phyloP scores from a whole-genome alignment of 176 grass and related monocot genomes.

The Panicum miliaceum region DNA sequence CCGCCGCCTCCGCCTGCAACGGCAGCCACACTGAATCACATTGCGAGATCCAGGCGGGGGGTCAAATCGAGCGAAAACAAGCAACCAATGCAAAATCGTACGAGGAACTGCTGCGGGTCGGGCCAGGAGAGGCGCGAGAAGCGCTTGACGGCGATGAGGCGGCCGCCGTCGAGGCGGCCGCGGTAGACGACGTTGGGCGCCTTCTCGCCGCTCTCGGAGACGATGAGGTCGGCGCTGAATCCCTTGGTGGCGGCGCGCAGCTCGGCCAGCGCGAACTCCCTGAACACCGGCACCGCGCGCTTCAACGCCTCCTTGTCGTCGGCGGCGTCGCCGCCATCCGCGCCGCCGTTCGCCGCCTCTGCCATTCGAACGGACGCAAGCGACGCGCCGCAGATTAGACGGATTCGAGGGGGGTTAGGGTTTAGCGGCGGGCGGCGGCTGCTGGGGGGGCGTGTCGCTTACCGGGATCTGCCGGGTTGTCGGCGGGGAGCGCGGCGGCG shows the following conservation, averaged over 20 bases:
- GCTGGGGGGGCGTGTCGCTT: slow-evolving; percentile 22
- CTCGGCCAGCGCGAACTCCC: slow-evolving; percentile 88
- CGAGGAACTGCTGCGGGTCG: slow-evolving; percentile 97
- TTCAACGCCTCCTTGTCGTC: slow-evolving; percentile 71
- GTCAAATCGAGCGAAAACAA: background rate
- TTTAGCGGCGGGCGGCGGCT: slow-evolving; percentile 29
- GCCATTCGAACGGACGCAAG: background rate
- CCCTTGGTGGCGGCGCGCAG: slow-evolving; percentile 92
- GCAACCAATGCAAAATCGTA: slow-evolving; percentile 28
- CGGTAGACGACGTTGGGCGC: slow-evolving; percentile 97
- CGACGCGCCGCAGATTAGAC: slow-evolving; percentile 19
- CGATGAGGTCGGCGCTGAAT: slow-evolving; percentile 92
- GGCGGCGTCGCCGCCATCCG: slow-evolving; percentile 46
- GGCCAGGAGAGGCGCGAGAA: slow-evolving; percentile 98
- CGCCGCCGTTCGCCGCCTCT: slow-evolving; percentile 68
- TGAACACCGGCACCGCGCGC: slow-evolving; percentile 79
- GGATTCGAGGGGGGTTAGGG: slow-evolving; percentile 33
- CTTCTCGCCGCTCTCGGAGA: slow-evolving; percentile 99
- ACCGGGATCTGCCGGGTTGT: slow-evolving; percentile 85
- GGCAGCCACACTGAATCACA: slow-evolving; percentile 18
- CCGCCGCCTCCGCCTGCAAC: slow-evolving; percentile 75
- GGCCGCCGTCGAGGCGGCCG: slow-evolving; percentile 76
- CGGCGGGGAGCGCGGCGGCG: slow-evolving; percentile 52
- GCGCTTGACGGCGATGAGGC: slow-evolving; percentile 91
- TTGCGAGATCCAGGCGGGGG: slow-evolving; percentile 40